A percentile compares a stretch with the other conserved stretches of the same genome.
These are phyloP conservation scores for Mallotus japonicus DNA, from an alignment of 441 rosid genomes.

Conservation along the genomic window DNA sequence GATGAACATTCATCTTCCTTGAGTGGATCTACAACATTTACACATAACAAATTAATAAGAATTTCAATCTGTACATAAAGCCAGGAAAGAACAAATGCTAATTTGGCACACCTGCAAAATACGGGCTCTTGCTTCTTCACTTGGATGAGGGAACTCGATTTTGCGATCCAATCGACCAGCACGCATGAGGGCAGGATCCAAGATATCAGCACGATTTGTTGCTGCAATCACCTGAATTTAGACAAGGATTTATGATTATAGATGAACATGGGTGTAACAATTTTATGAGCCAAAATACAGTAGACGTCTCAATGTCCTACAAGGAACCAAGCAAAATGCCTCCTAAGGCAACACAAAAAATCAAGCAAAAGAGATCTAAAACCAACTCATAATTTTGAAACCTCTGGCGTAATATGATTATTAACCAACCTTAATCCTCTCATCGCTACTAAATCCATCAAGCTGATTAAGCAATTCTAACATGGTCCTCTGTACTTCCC, in stretches of 20 bases:
- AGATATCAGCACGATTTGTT: slow-evolving; percentile 91
- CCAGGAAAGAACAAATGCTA: background rate
- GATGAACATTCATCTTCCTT: slow-evolving; percentile 95
- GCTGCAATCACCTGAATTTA: slow-evolving; percentile 85
- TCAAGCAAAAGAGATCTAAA: background rate
- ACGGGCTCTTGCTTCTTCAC: slow-evolving; percentile 97
- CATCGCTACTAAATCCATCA: slow-evolving; percentile 97
- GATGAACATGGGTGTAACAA: background rate
- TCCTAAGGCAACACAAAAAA: background rate
- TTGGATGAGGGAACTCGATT: slow-evolving; percentile 98
- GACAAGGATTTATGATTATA: background rate
- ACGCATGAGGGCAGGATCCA: slow-evolving; percentile 98
- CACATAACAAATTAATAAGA: background rate
- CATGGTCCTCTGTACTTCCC: slow-evolving; percentile 98
- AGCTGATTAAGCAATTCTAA: slow-evolving; percentile 94
- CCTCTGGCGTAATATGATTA: background rate
- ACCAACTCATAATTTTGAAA: background rate
- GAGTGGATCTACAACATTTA: slow-evolving; percentile 72
- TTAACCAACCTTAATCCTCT: slow-evolving; percentile 70
- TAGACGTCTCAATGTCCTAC: background rate
- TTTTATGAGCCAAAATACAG: background rate
- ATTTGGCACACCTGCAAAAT: slow-evolving; percentile 63
- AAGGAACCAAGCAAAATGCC: background rate
- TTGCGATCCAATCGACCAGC: slow-evolving; percentile 97
- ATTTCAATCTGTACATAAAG: background rate